phyloP scores from a whole-genome alignment of 192 early-diverging fungal genomes.

The Backusella psychrophila region DNA sequence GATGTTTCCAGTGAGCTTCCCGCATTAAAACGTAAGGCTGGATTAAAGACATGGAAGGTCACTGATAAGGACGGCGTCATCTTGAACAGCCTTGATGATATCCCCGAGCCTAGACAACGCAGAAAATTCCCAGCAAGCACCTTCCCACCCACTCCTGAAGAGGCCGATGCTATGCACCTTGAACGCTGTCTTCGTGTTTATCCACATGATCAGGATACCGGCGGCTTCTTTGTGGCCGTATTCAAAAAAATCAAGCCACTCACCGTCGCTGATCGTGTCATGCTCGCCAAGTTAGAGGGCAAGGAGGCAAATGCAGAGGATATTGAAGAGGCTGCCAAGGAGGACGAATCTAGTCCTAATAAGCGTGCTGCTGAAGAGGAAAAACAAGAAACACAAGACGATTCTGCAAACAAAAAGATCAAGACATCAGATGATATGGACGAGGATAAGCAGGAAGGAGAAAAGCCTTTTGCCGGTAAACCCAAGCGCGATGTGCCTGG shows the following conservation, averaged over 20 bases:
- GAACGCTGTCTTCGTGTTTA: conserved; percentile 87
- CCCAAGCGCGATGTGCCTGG: conserved; percentile 42
- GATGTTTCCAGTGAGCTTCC: conserved; percentile 86
- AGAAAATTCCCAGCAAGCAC: conserved; percentile 53
- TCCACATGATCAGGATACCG: conserved; percentile 93
- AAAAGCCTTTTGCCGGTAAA: conserved; percentile 26
- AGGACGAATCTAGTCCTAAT: conserved; percentile 8
- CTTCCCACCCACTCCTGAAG: conserved; percentile 53
- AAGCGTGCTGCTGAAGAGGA: conserved; percentile 19
- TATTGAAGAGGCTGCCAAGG: conserved; percentile 11
- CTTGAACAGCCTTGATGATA: conserved; percentile 49
- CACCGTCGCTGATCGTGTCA: conserved; percentile 48
- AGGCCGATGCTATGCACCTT: conserved; percentile 58
- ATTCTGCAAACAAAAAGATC: conserved; percentile 22
- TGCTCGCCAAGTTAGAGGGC: conserved; percentile 27
- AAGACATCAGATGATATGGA: conserved; percentile 18
- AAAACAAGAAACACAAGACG: background rate
- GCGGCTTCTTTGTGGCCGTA: conserved; percentile 98
- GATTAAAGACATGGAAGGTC: conserved; percentile 87
- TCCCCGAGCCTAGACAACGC: conserved; percentile 32
- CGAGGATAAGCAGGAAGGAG: background rate
- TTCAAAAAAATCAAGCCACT: conserved; percentile 84
- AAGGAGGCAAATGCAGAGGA: conserved; percentile 19
- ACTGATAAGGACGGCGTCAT: conserved; percentile 68
- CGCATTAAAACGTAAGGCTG: conserved; percentile 75